Percentiles rank a stretch among this genome's conserved stretches.
These are phyloP conservation scores for Vicia sativa DNA, from an alignment of 306 rosid genomes.

Conservation along the genomic window DNA sequence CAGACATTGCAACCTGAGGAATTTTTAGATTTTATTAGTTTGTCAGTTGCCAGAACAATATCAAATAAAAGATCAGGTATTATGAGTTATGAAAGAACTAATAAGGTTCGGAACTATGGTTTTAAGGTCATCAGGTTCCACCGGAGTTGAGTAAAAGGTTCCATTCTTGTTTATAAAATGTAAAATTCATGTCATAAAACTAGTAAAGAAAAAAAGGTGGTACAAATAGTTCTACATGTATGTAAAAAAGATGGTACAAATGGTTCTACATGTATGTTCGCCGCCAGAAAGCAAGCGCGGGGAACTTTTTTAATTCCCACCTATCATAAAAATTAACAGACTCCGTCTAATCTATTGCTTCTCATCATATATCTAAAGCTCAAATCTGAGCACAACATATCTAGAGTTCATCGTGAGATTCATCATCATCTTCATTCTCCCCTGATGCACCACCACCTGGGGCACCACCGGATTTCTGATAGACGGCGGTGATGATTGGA, in stretches of 20 bases:
- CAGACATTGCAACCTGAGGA: too few species aligned
- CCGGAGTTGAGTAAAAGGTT: too few species aligned
- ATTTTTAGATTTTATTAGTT: too few species aligned
- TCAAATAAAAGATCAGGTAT: too few species aligned
- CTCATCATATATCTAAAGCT: constrained; percentile 42
- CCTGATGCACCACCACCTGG: constrained; percentile 66
- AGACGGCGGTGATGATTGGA: constrained; percentile 83
- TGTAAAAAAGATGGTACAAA: constrained; percentile 39
- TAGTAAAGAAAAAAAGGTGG: constrained; percentile 3
- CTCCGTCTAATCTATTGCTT: constrained; percentile 46
- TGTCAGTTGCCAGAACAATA: too few species aligned
- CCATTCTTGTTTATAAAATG: too few species aligned
- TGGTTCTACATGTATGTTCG: constrained; percentile 41
- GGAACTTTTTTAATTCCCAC: constrained; percentile 42
- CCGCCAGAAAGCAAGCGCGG: constrained; percentile 49
- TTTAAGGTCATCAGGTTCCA: too few species aligned
- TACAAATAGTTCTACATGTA: too few species aligned
- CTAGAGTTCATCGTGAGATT: constrained; percentile 90
- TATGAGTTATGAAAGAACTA: too few species aligned
- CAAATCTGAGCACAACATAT: constrained; percentile 10
- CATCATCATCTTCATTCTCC: constrained; percentile 84
- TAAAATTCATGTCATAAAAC: constrained; percentile 32
- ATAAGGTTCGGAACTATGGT: too few species aligned
- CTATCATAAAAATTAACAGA: constrained; percentile 48
- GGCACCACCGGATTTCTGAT: constrained; percentile 90